Evolutionary conservation across 805 yeast genomes (phyloP), one percentile per base, ranked within the genome.

Genomic region (Nakazawaea pomicola): DNA sequence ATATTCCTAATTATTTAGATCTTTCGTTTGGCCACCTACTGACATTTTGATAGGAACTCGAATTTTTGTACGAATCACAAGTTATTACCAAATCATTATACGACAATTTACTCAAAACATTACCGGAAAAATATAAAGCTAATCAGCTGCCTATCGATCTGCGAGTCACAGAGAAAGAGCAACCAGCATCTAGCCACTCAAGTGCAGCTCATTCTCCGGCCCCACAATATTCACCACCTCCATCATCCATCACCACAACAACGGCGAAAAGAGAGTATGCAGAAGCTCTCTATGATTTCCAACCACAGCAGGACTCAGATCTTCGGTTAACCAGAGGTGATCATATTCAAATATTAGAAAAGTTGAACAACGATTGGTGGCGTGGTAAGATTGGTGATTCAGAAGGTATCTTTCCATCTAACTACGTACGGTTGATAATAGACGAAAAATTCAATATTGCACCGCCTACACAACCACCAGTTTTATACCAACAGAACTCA

Each of bases 291-390:
- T 93, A 84, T 61, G 86, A 77, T 51, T 91, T 81, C 62, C 60
- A 63, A 6, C 80, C 95, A 0, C 85, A 80, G 50, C 88, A 86
- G 57, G 66, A 75, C 1, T 91, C 80, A 25, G 99, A 91, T 60
- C 64, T 91, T 52, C 62, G 58, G 7, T 67, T 91, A 15, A 53
- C 50, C 27, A 70, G 64, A 29, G 97, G 95, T 41, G 91, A 83
- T 47, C 78, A 73, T 52, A 59, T 93, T 36, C 72, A 74, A 24
- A 76, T 93, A 4, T 42, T 77, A 5, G 95, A 89, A 56, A 84
- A 78, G 53, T 69, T 83, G 36, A 84, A 91, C 16, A 71, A 74
- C 29, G 91, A 89, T 55, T 91, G 99, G 99, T 89, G 93, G 85
- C 83, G 76, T 56, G 99, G 99, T 35, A 64, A 66, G 14, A 57